Evolutionary conservation across 129 eudicot genomes (phyloP).

Genomic region (Kitagawia praeruptora): DNA sequence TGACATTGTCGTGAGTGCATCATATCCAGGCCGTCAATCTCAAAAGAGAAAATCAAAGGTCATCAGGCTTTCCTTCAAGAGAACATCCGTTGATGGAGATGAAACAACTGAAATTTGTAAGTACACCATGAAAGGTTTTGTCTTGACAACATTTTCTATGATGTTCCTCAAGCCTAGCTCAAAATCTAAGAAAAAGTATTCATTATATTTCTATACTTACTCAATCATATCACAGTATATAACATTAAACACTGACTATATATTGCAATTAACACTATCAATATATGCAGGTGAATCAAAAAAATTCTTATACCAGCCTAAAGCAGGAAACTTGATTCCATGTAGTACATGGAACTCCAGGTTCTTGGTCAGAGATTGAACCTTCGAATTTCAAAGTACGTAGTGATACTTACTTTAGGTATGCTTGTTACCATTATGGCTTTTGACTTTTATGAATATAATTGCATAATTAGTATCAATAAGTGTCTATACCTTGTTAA

Average conservation of each 20-base stretch:
- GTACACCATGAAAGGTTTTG: constrained; percentile 3
- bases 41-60: constrained; percentile 62
- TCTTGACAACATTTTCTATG: background rate
- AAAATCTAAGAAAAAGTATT: background rate
- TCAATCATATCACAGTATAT: background rate
- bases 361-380: constrained; percentile 74
- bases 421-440: constrained; percentile 10
- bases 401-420: constrained; percentile 72
- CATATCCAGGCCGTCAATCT: constrained; percentile 32
- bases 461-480: background rate
- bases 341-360: constrained; percentile 51
- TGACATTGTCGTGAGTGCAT: constrained; percentile 42
- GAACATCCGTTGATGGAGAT: constrained; percentile 63
- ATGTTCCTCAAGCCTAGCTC: background rate
- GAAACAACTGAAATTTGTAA: constrained; percentile 48
- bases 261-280: background rate
- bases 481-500: constrained; percentile 4
- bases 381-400: constrained; percentile 78
- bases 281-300: constrained; percentile 49
- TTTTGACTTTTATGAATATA: background rate
- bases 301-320: constrained; percentile 57
- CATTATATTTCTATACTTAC: no score
- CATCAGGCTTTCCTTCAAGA: constrained; percentile 63
- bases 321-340: constrained; percentile 70
- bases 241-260: background rate